phyloP scores from a whole-genome alignment of 2,329 filamentous ascomycete genomes.

The Sclerotinia borealis region DNA sequence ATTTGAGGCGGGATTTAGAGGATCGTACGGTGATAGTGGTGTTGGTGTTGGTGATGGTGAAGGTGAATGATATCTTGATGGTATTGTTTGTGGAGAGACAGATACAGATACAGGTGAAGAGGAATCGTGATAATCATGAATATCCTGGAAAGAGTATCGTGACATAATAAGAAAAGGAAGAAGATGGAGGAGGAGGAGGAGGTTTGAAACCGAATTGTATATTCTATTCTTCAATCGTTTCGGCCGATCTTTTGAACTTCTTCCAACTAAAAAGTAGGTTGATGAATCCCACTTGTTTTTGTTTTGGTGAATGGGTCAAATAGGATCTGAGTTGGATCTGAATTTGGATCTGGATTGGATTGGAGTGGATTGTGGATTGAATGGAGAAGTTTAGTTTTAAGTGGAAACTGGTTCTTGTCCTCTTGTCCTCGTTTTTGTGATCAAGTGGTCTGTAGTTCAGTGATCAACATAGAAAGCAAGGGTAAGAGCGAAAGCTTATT shows the following conservation, averaged over 20 bases:
- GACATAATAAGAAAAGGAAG: neutral
- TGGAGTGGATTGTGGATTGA: no score
- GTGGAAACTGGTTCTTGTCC: neutral
- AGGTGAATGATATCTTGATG: neutral
- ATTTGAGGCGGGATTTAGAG: neutral
- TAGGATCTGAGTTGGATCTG: neutral
- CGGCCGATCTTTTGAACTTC: neutral
- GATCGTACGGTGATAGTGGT: neutral
- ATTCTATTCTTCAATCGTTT: neutral
- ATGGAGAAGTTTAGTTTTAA: neutral
- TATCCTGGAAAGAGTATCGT: neutral
- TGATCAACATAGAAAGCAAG: no score
- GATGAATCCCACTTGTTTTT: neutral
- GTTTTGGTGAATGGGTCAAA: neutral
- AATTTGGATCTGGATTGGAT: no score
- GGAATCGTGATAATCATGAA: neutral
- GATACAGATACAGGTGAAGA: neutral
- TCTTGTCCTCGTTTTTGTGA: no score
- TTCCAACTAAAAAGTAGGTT: conserved; percentile 3
- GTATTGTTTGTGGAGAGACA: neutral
- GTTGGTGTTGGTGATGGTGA: neutral
- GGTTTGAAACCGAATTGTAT: neutral
- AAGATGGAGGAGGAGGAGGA: neutral
- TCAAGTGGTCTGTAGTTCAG: no score
- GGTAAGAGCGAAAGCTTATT: no score